Conservation (phyloP, 306 rosid species). For the Cyamopsis tetragonoloba region DNA sequence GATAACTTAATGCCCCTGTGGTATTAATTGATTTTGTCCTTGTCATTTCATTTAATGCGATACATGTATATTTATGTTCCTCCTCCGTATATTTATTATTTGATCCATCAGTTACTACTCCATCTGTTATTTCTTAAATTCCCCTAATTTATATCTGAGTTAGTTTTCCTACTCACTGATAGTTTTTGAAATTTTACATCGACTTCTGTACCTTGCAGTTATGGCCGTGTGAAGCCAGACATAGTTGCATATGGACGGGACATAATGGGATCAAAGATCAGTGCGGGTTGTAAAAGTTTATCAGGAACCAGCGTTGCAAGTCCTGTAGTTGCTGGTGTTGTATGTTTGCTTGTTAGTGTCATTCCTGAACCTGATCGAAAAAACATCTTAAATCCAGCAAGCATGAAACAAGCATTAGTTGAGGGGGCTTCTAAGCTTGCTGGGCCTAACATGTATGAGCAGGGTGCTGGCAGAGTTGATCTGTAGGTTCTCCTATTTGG, state of each 20-base stretch:
- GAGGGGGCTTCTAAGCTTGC: slow-evolving; percentile 93
- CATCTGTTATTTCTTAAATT: background rate
- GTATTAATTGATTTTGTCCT: background rate
- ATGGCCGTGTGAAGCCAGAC: slow-evolving; percentile 97
- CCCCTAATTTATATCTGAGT: slow-evolving; percentile 7
- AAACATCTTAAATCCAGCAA: slow-evolving; percentile 82
- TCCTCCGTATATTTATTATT: background rate
- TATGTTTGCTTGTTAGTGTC: slow-evolving; percentile 92
- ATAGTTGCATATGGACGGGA: slow-evolving; percentile 97
- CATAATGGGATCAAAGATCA: slow-evolving; percentile 94
- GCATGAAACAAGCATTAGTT: slow-evolving; percentile 98
- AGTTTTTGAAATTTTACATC: background rate
- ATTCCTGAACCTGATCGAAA: slow-evolving; percentile 71
- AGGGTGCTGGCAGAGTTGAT: slow-evolving; percentile 99
- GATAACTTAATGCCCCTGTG: background rate
- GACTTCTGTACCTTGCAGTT: slow-evolving; percentile 39
- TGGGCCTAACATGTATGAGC: slow-evolving; percentile 91
- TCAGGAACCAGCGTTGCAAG: slow-evolving; percentile 99
- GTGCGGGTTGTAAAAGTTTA: slow-evolving; percentile 94
- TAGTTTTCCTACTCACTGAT: slow-evolving; percentile 11
- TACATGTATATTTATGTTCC: background rate
- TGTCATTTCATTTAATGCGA: background rate
- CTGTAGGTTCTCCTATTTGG: slow-evolving; percentile 55
- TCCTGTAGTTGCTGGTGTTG: slow-evolving; percentile 98
- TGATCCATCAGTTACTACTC: too few species aligned